Conservation (phyloP, 495 filamentous ascomycete species). For the Aspergillus cristatus region DNA sequence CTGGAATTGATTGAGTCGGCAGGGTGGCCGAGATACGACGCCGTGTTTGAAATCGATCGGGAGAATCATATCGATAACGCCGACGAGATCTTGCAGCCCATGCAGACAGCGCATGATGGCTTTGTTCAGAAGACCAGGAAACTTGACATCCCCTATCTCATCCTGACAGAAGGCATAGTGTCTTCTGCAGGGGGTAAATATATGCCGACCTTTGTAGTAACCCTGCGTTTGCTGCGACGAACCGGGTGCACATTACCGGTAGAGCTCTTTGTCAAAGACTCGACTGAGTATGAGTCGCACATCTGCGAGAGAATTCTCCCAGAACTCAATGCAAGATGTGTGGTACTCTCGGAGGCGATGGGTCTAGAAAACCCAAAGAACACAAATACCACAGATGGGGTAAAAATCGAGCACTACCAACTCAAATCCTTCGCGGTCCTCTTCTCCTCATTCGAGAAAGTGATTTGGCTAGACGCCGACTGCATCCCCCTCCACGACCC, state of each 20-base stretch:
- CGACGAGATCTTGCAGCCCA: constrained; percentile 11
- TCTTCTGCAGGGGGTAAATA: constrained; percentile 27
- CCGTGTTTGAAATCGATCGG: constrained; percentile 7
- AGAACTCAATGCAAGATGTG: constrained; percentile 33
- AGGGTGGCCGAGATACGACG: constrained; percentile 10
- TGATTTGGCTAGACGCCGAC: constrained; percentile 47
- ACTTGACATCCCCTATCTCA: constrained; percentile 12
- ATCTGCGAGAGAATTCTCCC: constrained; percentile 39
- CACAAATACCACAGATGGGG: no score
- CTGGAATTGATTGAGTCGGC: constrained; percentile 4
- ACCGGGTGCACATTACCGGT: constrained; percentile 39
- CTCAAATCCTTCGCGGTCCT: constrained; percentile 42
- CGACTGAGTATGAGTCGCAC: constrained; percentile 27
- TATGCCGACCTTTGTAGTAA: constrained; percentile 26
- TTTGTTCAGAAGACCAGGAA: constrained; percentile 22
- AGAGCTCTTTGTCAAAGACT: constrained; percentile 38
- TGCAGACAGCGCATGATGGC: constrained; percentile 19
- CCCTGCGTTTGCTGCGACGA: constrained; percentile 37
- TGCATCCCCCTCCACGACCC: constrained; percentile 35
- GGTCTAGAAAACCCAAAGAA: constrained; percentile 8
- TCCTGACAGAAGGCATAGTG: constrained; percentile 35
- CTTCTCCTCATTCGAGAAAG: constrained; percentile 40
- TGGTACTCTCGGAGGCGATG: constrained; percentile 19
- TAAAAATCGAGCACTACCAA: constrained; percentile 31
- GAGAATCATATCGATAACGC: constrained; percentile 10